Evolutionary conservation across 2,329 filamentous ascomycete species (phyloP).

Genomic region (Diaporthe ilicicola): DNA sequence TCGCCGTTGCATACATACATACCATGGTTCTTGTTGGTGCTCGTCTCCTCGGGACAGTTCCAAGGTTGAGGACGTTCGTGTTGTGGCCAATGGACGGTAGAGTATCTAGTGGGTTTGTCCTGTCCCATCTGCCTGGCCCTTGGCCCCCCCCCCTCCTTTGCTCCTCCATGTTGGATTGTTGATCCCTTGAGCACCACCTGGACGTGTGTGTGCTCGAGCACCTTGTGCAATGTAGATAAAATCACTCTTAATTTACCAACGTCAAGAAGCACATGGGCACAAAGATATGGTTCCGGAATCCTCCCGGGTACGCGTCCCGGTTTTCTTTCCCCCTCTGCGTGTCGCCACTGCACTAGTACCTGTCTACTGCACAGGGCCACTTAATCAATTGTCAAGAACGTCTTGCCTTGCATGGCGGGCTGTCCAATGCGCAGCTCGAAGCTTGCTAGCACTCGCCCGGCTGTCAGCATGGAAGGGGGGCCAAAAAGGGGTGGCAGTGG

Average conservation of each 20-base stretch:
- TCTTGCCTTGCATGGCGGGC: too few species aligned
- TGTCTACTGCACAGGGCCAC: not conserved
- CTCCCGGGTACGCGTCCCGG: not conserved
- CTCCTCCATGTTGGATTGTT: not conserved
- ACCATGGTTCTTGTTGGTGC: too few species aligned
- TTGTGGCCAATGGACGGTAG: not conserved
- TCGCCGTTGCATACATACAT: too few species aligned
- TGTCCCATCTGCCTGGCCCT: too few species aligned
- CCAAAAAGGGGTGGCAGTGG: not conserved
- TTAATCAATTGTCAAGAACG: too few species aligned
- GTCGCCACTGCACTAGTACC: not conserved
- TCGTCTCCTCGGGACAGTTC: not conserved
- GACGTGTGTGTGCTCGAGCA: accelerated
- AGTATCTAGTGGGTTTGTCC: not conserved
- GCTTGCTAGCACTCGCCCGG: not conserved
- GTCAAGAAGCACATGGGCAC: too few species aligned
- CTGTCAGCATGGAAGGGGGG: not conserved
- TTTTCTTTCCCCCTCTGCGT: not conserved
- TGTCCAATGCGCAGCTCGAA: not conserved
- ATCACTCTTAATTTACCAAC: not conserved
- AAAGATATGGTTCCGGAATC: not conserved
- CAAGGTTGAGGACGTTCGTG: not conserved
- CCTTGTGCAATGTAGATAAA: not conserved
- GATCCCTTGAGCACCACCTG: not conserved
- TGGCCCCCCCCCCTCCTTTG: too few species aligned